Evolutionary conservation across 2,329 filamentous ascomycete genomes (phyloP).

Genomic region (Cladobotryum mycophilum): DNA sequence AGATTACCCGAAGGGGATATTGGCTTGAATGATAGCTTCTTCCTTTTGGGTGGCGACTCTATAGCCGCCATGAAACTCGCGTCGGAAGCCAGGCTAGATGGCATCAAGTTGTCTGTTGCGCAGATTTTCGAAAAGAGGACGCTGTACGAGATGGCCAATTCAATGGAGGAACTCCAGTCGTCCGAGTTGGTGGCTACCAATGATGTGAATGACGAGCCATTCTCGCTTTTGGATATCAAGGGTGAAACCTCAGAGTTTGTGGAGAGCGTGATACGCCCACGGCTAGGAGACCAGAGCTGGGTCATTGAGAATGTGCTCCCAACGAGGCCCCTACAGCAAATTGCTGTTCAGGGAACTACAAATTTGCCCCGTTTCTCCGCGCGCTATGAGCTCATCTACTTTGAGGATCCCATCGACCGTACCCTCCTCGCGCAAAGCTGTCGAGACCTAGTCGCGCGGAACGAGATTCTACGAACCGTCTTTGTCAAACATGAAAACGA

Average conservation of each 20-base stretch:
- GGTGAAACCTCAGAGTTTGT: slow-evolving; percentile 33
- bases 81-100: slow-evolving; percentile 43
- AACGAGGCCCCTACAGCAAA: slow-evolving; percentile 50
- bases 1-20: slow-evolving; percentile 39
- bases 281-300: slow-evolving; percentile 45
- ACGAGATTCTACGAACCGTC: slow-evolving; percentile 61
- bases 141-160: slow-evolving; percentile 47
- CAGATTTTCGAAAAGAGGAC: slow-evolving; percentile 47
- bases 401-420: slow-evolving; percentile 45
- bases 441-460: slow-evolving; percentile 49
- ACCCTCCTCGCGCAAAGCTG: slow-evolving; percentile 44
- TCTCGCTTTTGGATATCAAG: slow-evolving; percentile 42
- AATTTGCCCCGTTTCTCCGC: slow-evolving; percentile 54
- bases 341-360: slow-evolving; percentile 53
- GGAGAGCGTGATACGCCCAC: slow-evolving; percentile 41
- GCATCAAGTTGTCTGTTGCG: slow-evolving; percentile 45
- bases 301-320: slow-evolving; percentile 52
- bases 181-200: not conserved
- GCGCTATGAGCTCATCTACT: slow-evolving; percentile 59
- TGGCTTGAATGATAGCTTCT: slow-evolving; percentile 51
- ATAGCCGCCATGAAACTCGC: slow-evolving; percentile 57
- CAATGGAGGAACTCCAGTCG: slow-evolving; percentile 22
- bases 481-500: slow-evolving; percentile 48
- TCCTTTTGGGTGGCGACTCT: slow-evolving; percentile 54
- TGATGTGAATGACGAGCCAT: slow-evolving; percentile 33